Percentiles rank a stretch among this genome's conserved stretches.
Conservation (phyloP, 2,329 filamentous ascomycete genomes). For the Colletotrichum abscissum region DNA sequence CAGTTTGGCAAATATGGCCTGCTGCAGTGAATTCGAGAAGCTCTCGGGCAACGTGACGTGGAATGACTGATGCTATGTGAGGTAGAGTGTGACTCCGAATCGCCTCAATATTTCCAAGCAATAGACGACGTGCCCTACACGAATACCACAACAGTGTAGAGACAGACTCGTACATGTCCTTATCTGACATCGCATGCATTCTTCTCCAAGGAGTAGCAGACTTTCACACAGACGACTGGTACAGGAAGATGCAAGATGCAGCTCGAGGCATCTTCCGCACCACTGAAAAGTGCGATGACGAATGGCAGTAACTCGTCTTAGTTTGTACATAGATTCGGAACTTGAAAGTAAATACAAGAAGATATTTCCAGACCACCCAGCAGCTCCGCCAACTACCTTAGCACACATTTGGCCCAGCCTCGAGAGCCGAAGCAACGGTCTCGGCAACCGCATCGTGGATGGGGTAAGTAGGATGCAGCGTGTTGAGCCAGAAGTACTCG, state of each 20-base stretch:
- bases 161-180: no score
- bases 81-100: background rate
- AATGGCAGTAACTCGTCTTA: no score
- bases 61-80: background rate
- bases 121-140: no score
- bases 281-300: no score
- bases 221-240: no score
- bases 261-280: no score
- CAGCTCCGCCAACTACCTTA: background rate
- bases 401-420: constrained; percentile 52
- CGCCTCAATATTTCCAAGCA: no score
- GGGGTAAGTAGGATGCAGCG: constrained; percentile 71
- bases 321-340: no score
- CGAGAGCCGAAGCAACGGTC: constrained; percentile 53
- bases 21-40: background rate
- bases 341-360: background rate
- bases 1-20: background rate
- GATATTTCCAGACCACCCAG: background rate
- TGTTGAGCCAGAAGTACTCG: constrained; percentile 74
- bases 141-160: no score
- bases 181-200: no score
- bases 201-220: no score
- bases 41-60: background rate
- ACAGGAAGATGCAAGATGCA: no score
- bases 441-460: constrained; percentile 70